Evolutionary conservation across 257 asterid genomes (phyloP), one percentile per base, ranked within the genome.

Genomic region (Solanum boliviense): DNA sequence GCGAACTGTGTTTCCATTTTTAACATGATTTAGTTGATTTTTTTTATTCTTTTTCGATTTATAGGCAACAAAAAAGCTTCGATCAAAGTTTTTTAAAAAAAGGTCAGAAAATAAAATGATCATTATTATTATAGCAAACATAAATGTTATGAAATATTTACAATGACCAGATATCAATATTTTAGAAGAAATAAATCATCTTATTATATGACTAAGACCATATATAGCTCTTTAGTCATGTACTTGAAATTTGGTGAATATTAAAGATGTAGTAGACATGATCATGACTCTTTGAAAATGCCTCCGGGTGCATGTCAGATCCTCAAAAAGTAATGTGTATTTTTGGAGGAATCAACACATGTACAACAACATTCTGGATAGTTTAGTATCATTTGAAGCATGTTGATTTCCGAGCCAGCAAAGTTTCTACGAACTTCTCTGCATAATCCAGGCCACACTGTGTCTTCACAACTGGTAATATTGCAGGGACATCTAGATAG

Each of bases 381-480:
- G 31, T 3, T 31, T 32, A 71, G 25, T 13, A 78, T 78, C 84
- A 41, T 78, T 75, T 78, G 68, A 18, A 34, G 1, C 20, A 81
- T 11, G n/a, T 1, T 81, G 85, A 46, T 79, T 39, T 79, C 81
- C 34, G 84, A n/a, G 84, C 38, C 27, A 88, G 88, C 90, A 90
- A 88, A 65, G 38, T 86, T 58, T 91, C 88, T 72, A 95, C 70
- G 89, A 91, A 94, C 48, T 72, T 91, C 91, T 95, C 95, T 10
- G 92, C 94, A 9, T 72, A 83, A 81, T 93, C 90, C 16, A 94
- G 89, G 91, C 98, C 98, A 44, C 98, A 94, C 3, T 91, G 92
- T 72, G 90, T 89, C 94, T 94, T 96, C 18, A 96, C 98, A 36
- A 88, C 90, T 3, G 98, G 98, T 94, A 94, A 86, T 29, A 91